Percentiles rank a stretch among this genome's conserved stretches.
phyloP scores from a whole-genome alignment of 208 protist genomes.

The Entamoeba histolytica region DNA sequence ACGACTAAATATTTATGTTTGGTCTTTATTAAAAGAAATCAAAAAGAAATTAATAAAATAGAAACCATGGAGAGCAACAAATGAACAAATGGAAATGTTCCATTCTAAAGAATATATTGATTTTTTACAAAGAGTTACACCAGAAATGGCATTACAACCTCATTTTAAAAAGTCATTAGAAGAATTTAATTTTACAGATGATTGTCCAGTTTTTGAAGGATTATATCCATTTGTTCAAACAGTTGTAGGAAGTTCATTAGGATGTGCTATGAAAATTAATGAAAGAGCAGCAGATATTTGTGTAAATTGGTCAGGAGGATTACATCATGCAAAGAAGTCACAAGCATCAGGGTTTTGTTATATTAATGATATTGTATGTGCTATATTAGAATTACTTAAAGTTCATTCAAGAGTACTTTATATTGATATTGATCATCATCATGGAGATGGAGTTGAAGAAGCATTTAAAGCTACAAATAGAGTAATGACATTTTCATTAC shows the following conservation, averaged over 20 bases:
- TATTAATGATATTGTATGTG: conserved; percentile 97
- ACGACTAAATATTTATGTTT: conserved; percentile 4
- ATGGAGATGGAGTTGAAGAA: conserved; percentile 91
- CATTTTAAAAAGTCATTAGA: conserved; percentile 5
- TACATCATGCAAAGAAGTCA: conserved; percentile 74
- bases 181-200: conserved; percentile 53
- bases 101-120: conserved; percentile 58
- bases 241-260: conserved; percentile 21
- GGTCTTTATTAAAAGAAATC: background rate
- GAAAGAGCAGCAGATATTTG: conserved; percentile 61
- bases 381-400: conserved; percentile 90
- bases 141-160: conserved; percentile 10
- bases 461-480: conserved; percentile 92
- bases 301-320: conserved; percentile 94
- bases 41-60: background rate
- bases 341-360: conserved; percentile 95
- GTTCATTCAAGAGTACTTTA: conserved; percentile 78
- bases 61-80: conserved; percentile 13
- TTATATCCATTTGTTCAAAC: conserved; percentile 44
- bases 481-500: conserved; percentile 97
- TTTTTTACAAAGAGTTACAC: conserved; percentile 40
- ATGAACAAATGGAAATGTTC: conserved; percentile 46
- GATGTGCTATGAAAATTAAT: conserved; percentile 71
- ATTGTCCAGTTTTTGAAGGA: conserved; percentile 65
- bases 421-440: conserved; percentile 98